Conservation (phyloP, 1,139 yeast genomes). For the Geotrichum australiense region DNA sequence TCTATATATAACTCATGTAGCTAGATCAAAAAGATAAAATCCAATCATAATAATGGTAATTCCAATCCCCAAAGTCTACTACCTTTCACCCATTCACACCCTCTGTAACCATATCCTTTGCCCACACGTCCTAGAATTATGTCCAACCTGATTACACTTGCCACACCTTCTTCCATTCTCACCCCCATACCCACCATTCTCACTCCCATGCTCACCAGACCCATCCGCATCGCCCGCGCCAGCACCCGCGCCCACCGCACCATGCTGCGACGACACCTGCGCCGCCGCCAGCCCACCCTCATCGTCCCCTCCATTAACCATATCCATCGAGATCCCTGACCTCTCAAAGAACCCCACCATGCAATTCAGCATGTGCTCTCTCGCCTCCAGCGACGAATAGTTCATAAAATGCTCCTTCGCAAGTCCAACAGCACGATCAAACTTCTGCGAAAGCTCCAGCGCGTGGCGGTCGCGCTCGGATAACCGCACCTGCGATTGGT, state of each 20-base stretch:
- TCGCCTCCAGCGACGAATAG: slow-evolving; percentile 14
- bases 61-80: no score
- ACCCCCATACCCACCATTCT: background rate
- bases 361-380: slow-evolving; percentile 15
- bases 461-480: slow-evolving; percentile 14
- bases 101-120: slow-evolving; percentile 17
- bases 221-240: slow-evolving; percentile 5
- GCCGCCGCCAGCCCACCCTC: background rate
- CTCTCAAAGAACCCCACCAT: slow-evolving; percentile 15
- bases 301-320: background rate
- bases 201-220: slow-evolving; percentile 1
- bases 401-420: slow-evolving; percentile 18
- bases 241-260: slow-evolving; percentile 2
- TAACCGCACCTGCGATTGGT: slow-evolving; percentile 7
- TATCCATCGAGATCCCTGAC: slow-evolving; percentile 14
- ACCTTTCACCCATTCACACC: slow-evolving; percentile 10
- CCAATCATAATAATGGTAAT: background rate
- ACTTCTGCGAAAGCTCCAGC: slow-evolving; percentile 14
- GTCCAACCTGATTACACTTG: slow-evolving; percentile 19
- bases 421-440: slow-evolving; percentile 13
- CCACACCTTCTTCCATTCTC: slow-evolving; percentile 17
- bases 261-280: slow-evolving; percentile 1
- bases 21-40: background rate
- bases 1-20: background rate
- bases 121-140: slow-evolving; percentile 18